Evolutionary conservation across 1,284 basidiomycete genomes (phyloP).

Genomic region (Pseudozyma thailandica): DNA sequence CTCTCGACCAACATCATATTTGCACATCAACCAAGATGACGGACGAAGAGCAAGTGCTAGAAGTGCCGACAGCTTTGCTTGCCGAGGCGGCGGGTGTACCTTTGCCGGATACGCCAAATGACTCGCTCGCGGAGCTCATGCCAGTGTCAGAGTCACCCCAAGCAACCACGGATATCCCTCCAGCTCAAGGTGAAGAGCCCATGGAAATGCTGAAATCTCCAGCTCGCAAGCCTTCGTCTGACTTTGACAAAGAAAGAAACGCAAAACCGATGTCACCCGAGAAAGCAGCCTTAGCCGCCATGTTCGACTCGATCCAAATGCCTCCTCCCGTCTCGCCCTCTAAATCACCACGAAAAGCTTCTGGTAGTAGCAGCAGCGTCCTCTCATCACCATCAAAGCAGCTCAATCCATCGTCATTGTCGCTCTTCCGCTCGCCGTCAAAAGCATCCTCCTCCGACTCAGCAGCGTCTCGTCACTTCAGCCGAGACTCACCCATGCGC

Average conservation of each 20-base stretch:
- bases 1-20: neutral
- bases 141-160: neutral
- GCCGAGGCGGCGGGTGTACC: slow-evolving; percentile 19
- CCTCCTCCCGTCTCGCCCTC: slow-evolving; percentile 34
- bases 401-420: slow-evolving; percentile 1
- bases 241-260: neutral
- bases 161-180: neutral
- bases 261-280: slow-evolving; percentile 50
- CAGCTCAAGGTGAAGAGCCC: neutral
- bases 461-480: slow-evolving; percentile 13
- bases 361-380: slow-evolving; percentile 20
- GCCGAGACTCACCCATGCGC: slow-evolving; percentile 25
- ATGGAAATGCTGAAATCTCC: slow-evolving; percentile 8
- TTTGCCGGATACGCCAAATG: slow-evolving; percentile 23
- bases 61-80: neutral
- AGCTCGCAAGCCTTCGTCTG: slow-evolving; percentile 3
- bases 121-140: slow-evolving; percentile 5
- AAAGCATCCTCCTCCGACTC: slow-evolving; percentile 31
- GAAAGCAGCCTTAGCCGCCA: slow-evolving; percentile 41
- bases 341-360: slow-evolving; percentile 42
- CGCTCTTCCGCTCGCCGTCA: slow-evolving; percentile 22
- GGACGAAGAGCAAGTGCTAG: neutral
- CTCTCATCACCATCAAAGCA: slow-evolving; percentile 22
- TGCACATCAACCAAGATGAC: neutral
- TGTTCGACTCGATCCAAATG: slow-evolving; percentile 48